Evolutionary conservation across 2,329 filamentous ascomycete genomes (phyloP).

Genomic region (Lasiodiplodia hormozganensis): DNA sequence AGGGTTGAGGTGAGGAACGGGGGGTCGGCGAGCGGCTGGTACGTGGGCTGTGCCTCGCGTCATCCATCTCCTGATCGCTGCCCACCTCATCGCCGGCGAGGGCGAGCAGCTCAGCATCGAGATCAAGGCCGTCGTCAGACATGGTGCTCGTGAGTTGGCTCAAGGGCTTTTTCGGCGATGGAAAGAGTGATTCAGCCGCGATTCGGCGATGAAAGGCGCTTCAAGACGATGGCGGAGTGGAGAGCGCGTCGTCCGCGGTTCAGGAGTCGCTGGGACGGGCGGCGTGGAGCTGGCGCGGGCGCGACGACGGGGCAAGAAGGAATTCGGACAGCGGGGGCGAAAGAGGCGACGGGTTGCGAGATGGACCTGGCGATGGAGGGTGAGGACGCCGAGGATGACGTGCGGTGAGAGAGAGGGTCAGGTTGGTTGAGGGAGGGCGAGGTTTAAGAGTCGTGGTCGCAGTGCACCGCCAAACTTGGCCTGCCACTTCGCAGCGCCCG

Average conservation of each 20-base stretch:
- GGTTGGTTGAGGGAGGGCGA: conserved; percentile 3
- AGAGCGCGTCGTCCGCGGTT: conserved; percentile 1
- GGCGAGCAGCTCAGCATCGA: conserved; percentile 93
- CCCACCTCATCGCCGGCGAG: conserved; percentile 73
- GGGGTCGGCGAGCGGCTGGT: conserved; percentile 63
- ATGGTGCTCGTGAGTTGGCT: conserved; percentile 55
- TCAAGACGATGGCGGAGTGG: not conserved
- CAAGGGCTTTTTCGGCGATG: not conserved
- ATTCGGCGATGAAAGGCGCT: conserved; percentile 16
- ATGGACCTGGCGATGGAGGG: conserved; percentile 7
- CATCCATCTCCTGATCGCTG: conserved; percentile 61
- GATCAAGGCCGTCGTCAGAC: conserved; percentile 66
- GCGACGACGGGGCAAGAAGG: not conserved
- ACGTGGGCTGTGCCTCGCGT: conserved; percentile 56
- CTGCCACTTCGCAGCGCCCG: conserved; percentile 1
- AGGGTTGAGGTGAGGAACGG: conserved; percentile 41
- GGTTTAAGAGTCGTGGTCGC: conserved; percentile 19
- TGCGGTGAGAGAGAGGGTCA: not conserved
- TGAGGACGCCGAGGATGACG: not conserved
- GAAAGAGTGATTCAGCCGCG: not conserved
- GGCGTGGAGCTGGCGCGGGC: conserved; percentile 22
- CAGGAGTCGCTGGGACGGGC: conserved; percentile 25
- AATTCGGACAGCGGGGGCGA: not conserved
- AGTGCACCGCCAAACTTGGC: conserved; percentile 23
- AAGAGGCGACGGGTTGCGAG: not conserved